Evolutionary conservation across 129 eudicot genomes (phyloP).

Genomic region (Flaveria linearis): DNA sequence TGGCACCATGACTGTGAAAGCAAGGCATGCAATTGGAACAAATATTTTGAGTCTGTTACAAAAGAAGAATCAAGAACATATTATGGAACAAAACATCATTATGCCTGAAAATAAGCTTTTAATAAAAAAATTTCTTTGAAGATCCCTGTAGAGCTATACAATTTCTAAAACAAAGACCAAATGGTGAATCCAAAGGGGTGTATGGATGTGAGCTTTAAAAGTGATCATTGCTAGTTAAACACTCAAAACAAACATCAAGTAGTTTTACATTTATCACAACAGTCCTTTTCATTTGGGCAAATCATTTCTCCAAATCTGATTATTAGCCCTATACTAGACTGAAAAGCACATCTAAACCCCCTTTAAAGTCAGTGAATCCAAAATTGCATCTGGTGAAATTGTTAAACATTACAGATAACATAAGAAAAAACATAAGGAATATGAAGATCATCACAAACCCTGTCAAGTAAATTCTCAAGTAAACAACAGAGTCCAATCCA

Average conservation of each 20-base stretch:
- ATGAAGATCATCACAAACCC: conserved; percentile 54
- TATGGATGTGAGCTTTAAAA: no score
- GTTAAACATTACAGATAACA: not conserved
- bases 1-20: conserved; percentile 73
- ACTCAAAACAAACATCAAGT: no score
- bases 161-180: not conserved
- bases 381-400: not conserved
- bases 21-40: conserved; percentile 68
- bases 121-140: not conserved
- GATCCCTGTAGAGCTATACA: not conserved
- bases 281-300: not conserved
- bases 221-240: not conserved
- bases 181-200: no score
- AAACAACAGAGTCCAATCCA: conserved; percentile 89
- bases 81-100: conserved; percentile 11
- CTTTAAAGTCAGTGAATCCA: not conserved
- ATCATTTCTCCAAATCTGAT: not conserved
- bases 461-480: conserved; percentile 74
- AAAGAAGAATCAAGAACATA: not conserved
- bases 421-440: conserved; percentile 1
- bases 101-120: not conserved
- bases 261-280: no score
- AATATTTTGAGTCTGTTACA: conserved; percentile 69
- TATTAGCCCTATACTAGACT: not conserved
- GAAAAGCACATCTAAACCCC: conserved; percentile 13